Evolutionary conservation across 257 asterid species (phyloP).

Genomic region (Ilex aquifolium): DNA sequence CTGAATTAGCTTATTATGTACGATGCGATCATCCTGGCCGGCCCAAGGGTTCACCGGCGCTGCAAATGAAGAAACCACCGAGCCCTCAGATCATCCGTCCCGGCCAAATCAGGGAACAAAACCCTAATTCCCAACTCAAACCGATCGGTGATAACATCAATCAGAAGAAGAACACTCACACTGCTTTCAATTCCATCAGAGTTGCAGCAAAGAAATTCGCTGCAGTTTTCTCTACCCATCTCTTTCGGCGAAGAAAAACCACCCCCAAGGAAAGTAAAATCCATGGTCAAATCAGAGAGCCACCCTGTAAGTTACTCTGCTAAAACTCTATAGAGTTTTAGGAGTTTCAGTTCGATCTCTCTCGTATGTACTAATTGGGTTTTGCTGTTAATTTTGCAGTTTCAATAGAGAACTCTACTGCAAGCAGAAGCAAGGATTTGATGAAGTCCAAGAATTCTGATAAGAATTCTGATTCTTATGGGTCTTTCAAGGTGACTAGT

Average conservation of each 20-base stretch:
- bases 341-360: neutral
- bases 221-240: slow-evolving; percentile 22
- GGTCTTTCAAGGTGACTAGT: slow-evolving; percentile 22
- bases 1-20: neutral
- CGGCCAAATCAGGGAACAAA: slow-evolving; percentile 27
- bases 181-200: slow-evolving; percentile 23
- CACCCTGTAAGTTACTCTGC: slow-evolving; percentile 31
- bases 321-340: too few species aligned
- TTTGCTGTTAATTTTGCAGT: slow-evolving; percentile 21
- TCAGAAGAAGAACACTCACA: neutral
- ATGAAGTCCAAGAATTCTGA: slow-evolving; percentile 17
- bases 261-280: slow-evolving; percentile 15
- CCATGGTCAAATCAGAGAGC: slow-evolving; percentile 14
- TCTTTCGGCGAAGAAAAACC: slow-evolving; percentile 27
- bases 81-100: slow-evolving; percentile 34
- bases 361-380: neutral
- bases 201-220: slow-evolving; percentile 27
- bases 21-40: neutral
- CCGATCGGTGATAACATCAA: too few species aligned
- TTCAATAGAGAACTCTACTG: slow-evolving; percentile 22
- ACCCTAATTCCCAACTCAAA: slow-evolving; percentile 1
- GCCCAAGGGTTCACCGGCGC: neutral
- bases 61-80: slow-evolving; percentile 29
- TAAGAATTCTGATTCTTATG: slow-evolving; percentile 19
- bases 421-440: slow-evolving; percentile 25